Evolutionary conservation across 2,329 filamentous ascomycete genomes (phyloP), one percentile per base, ranked within the genome.

Genomic region (Cladosporium austrohemisphaericum): DNA sequence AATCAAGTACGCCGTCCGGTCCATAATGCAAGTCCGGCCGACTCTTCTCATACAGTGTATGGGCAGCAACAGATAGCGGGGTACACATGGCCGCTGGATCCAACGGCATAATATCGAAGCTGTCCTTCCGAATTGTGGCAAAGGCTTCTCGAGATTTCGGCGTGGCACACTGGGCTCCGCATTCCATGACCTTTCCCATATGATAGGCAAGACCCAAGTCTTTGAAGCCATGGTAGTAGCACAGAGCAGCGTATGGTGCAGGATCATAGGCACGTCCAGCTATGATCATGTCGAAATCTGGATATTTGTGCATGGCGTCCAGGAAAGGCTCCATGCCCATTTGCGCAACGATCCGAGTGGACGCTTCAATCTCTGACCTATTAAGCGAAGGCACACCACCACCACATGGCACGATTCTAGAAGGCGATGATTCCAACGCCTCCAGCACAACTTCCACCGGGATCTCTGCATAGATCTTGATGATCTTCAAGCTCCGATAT

Each of bases 141-240:
- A 51, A 23, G 5, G 46, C 38, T 6, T 35, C 45, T 2, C 49
- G 60, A 0, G 69, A 68, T 50, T 79, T 80, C 0, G 76, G 77
- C 0, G 64, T 59, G 0, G 75, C 70, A 55, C 76, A 79, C 1
- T 67, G 55, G 0, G 55, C 70, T 8, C 76, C 76, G 16, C 76
- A 80, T 54, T 79, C 77, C 61, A 79, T 67, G 8, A 79, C 74
- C 63, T 81, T 79, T 7, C 77, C 78, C 74, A 80, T 77, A 55
- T 79, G 75, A 22, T 40, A 37, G 25, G 33, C 40, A 13, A 38
- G 29, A n/a, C 46, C 46, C 20, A 49, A 32, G n/a, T 41, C 47
- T 36, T 43, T 16, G 14, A 32, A 16, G 13, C 11, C 37, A 35
- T 50, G 47, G 22, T 36, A 50, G 19, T 40, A 40, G 26, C 47